phyloP scores from a whole-genome alignment of 208 protist species.

The Tritrichomonas foetus region DNA sequence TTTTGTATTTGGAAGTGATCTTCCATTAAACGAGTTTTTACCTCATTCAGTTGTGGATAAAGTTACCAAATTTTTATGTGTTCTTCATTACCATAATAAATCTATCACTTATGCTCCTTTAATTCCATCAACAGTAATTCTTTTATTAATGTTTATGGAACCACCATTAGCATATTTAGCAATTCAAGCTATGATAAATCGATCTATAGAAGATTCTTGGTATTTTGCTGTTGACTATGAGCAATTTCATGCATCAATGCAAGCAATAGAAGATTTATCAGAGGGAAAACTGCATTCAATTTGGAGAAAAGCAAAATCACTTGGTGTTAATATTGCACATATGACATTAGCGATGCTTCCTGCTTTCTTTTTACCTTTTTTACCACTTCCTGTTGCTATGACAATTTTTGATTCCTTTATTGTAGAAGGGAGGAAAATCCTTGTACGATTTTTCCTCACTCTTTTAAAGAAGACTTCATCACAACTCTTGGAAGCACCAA shows the following conservation, averaged over 20 bases:
- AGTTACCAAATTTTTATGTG: not conserved
- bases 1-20: not conserved
- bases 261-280: not conserved
- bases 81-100: not conserved
- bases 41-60: not conserved
- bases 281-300: not conserved
- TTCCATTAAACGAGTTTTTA: not conserved
- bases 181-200: not conserved
- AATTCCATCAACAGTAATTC: not conserved
- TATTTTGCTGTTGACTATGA: not conserved
- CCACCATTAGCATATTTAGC: not conserved
- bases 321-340: not conserved
- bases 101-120: not conserved
- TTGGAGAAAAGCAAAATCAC: not conserved
- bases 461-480: no score
- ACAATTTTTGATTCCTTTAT: slow-evolving; percentile 23
- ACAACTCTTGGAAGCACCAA: no score
- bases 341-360: not conserved
- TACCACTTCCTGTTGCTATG: not conserved
- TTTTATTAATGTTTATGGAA: not conserved
- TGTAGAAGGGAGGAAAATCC: not conserved
- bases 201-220: not conserved
- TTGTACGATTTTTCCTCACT: not conserved
- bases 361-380: not conserved
- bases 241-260: not conserved